These are phyloP conservation scores for Martiniozyma asiatica DNA, from an alignment of 1,139 yeast species.

Conservation along the genomic window DNA sequence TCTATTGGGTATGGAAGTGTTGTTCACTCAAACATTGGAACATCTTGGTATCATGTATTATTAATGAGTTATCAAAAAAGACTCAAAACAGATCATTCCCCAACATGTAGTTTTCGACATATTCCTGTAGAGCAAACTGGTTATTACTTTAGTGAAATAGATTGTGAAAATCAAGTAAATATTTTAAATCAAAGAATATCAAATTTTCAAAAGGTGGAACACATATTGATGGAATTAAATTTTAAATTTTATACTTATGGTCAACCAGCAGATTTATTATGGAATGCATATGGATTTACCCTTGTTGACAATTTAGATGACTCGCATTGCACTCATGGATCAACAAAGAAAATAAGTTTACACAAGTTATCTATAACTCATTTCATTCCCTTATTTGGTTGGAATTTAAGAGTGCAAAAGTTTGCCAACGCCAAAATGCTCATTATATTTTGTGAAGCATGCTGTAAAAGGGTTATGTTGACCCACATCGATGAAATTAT, in stretches of 20 bases:
- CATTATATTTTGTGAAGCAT: conserved; percentile 22
- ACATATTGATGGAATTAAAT: conserved; percentile 8
- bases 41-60: conserved; percentile 5
- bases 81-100: conserved; percentile 19
- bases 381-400: conserved; percentile 20
- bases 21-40: not conserved
- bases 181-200: conserved; percentile 12
- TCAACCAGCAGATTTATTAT: too few relatives aligned
- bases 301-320: not conserved
- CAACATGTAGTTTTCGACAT: conserved; percentile 15
- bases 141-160: conserved; percentile 17
- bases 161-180: conserved; percentile 14
- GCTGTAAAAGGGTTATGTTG: conserved; percentile 24
- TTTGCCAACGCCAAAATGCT: conserved; percentile 18
- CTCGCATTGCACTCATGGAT: not conserved
- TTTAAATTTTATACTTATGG: not conserved
- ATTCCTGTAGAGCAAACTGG: conserved; percentile 13
- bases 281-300: too few relatives aligned
- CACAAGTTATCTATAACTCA: conserved; percentile 7
- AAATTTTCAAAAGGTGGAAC: conserved; percentile 10
- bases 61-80: conserved; percentile 17
- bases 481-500: conserved; percentile 2
- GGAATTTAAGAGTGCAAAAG: conserved; percentile 22
- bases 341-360: not conserved
- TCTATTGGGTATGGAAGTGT: conserved; percentile 5